These are phyloP conservation scores for Penicillium sp. DNA, from an alignment of 2,329 filamentous ascomycete genomes.

Conservation along the genomic window DNA sequence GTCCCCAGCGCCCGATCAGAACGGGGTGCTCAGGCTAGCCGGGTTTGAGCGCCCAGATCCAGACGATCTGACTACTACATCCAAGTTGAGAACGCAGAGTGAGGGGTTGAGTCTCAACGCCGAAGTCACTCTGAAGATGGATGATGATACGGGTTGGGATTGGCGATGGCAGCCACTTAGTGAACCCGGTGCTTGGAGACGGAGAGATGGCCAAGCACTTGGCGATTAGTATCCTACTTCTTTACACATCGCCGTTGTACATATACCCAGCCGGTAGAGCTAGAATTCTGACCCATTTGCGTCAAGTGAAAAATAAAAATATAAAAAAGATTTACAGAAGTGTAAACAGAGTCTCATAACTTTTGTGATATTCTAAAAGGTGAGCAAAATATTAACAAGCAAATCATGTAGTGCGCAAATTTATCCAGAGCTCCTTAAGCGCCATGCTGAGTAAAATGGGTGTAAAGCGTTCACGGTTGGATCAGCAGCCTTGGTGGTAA, in stretches of 20 bases:
- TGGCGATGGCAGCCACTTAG: conserved; percentile 36
- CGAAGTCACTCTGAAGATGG: conserved; percentile 16
- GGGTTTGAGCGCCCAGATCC: conserved; percentile 45
- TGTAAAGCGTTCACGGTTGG: not conserved
- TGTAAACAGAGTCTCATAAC: not conserved
- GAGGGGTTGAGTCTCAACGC: conserved; percentile 24
- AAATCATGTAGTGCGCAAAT: conserved; percentile 4
- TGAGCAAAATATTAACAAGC: conserved; percentile 9
- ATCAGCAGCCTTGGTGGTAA: not conserved
- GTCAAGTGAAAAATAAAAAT: not conserved
- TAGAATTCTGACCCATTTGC: no score
- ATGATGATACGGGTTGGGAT: conserved; percentile 36
- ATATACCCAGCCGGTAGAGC: not conserved
- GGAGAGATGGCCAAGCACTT: conserved; percentile 9
- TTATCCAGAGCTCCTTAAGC: conserved; percentile 28
- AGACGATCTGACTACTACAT: conserved; percentile 30
- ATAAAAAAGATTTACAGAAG: not conserved
- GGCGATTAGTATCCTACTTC: not conserved
- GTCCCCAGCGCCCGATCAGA: not conserved
- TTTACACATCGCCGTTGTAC: not conserved
- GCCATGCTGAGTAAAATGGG: conserved; percentile 28
- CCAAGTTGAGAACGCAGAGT: conserved; percentile 37
- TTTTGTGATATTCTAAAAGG: conserved; percentile 10
- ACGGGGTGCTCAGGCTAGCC: conserved; percentile 35
- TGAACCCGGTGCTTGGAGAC: conserved; percentile 31